Base-by-base conservation (phyloP, 257 asterid genomes). In the Solanum corneliomulleri region DNA sequence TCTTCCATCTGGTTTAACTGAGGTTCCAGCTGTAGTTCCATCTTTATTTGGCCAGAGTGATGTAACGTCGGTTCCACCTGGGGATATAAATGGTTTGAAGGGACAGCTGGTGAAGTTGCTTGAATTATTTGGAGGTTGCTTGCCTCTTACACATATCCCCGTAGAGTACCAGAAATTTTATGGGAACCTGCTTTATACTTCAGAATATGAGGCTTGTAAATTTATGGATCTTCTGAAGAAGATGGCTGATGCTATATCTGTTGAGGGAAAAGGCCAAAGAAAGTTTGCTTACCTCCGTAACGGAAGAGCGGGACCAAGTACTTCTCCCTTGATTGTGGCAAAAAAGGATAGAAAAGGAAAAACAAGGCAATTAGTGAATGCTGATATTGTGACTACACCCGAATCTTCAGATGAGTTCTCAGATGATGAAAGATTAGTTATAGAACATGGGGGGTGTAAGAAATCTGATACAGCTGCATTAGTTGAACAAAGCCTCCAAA, bases 1-100 rank as follows among this genome's bases (percentile, higher is more conserved):
- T 88, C 89, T 91, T 83, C 93, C 95, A n/a, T 47, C 89, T 69
- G 89, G 87, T 86, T 72, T 88, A 58, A 92, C 87, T 29, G 95
- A 95, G 76, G 92, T 85, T 58, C 66, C 25, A 58, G 66, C 66
- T 58, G 25, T 58, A 58, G 66, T 5, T 88, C 82, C 49, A 87
- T 52, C 89, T 85, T 70, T 90, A 2, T 25, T 87, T 29, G 88
- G 87, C 58, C 91, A 90, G 64, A 87, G 88, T 56, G 93, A 94
- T 93, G 69, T 91, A 89, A 74, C 75, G 31, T 94, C 93, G 96
- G 98, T 95, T 35, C 97, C 92, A 87, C 98, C 98, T 25, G 98
- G 98, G 84, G 98, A 97, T 90, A 47, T 96, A 35, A 92, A 92
- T 83, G 98, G 98, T 78, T 91, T 97, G 91, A 94, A 92, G 92